Conservation (phyloP, 2,329 filamentous ascomycete species). For the Teratosphaeria nubilosa region DNA sequence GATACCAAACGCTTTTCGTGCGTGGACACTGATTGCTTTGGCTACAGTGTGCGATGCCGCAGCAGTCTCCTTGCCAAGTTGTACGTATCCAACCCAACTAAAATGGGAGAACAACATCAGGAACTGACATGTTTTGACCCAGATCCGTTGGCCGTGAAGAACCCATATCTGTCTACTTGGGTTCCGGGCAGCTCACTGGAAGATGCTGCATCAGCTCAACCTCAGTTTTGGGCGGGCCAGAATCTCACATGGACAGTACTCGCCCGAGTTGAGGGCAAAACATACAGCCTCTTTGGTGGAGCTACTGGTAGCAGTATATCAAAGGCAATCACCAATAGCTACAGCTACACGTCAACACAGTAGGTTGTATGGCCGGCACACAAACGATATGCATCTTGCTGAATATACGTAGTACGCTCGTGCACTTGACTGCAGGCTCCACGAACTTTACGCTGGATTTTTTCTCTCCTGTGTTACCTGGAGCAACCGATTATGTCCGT, state of each 20-base stretch:
- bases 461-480: slow-evolving; percentile 26
- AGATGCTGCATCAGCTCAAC: slow-evolving; percentile 16
- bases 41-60: background rate
- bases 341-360: slow-evolving; percentile 25
- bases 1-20: background rate
- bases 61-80: slow-evolving; percentile 1
- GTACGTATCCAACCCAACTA: background rate
- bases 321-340: slow-evolving; percentile 12
- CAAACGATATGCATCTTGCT: background rate
- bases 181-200: slow-evolving; percentile 20
- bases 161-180: slow-evolving; percentile 27
- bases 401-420: background rate
- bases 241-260: slow-evolving; percentile 24
- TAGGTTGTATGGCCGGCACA: slow-evolving; percentile 8
- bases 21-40: background rate
- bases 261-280: slow-evolving; percentile 21
- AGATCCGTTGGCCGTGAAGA: slow-evolving; percentile 22
- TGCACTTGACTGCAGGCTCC: slow-evolving; percentile 18
- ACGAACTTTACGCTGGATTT: slow-evolving; percentile 25
- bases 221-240: slow-evolving; percentile 27
- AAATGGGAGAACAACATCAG: background rate
- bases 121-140: background rate
- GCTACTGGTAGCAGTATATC: slow-evolving; percentile 9
- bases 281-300: slow-evolving; percentile 24
- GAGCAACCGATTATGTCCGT: slow-evolving; percentile 21